Evolutionary conservation across 345 rosid species (phyloP).

Genomic region (Mangifera indica): DNA sequence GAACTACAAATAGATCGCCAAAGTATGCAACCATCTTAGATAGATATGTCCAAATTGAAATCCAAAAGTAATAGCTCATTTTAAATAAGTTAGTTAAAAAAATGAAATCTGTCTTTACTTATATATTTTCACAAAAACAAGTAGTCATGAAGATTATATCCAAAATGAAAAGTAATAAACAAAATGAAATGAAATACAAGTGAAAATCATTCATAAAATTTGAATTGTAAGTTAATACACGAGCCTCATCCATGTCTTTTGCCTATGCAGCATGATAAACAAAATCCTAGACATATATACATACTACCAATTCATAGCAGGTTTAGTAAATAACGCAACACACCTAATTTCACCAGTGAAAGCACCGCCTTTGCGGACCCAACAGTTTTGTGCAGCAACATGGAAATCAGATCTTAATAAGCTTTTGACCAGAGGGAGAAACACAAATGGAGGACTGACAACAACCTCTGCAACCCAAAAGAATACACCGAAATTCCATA

Average conservation of each 20-base stretch:
- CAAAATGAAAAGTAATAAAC: too few relatives aligned
- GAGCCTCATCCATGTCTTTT: not conserved
- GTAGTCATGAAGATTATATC: too few relatives aligned
- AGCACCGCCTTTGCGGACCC: slow-evolving; percentile 75
- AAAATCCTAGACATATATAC: not conserved
- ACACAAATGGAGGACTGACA: slow-evolving; percentile 73
- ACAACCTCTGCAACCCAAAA: slow-evolving; percentile 55
- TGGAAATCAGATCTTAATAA: slow-evolving; percentile 53
- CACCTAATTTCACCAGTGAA: slow-evolving; percentile 72
- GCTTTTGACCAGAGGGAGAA: slow-evolving; percentile 47
- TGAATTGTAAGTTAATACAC: too few relatives aligned
- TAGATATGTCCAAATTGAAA: not conserved
- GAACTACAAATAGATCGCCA: not conserved
- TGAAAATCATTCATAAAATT: too few relatives aligned
- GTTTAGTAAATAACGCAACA: slow-evolving; percentile 1
- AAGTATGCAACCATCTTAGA: not conserved
- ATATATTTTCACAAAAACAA: too few relatives aligned
- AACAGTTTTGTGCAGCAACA: slow-evolving; percentile 69
- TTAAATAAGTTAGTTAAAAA: not conserved
- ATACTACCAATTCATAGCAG: not conserved
- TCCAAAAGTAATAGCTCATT: not conserved
- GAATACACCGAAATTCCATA: not conserved
- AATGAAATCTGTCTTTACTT: too few relatives aligned
- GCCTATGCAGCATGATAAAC: not conserved
- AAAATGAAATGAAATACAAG: too few relatives aligned